Evolutionary conservation across 768 basidiomycete species (phyloP).

Genomic region (Mycena crocata): DNA sequence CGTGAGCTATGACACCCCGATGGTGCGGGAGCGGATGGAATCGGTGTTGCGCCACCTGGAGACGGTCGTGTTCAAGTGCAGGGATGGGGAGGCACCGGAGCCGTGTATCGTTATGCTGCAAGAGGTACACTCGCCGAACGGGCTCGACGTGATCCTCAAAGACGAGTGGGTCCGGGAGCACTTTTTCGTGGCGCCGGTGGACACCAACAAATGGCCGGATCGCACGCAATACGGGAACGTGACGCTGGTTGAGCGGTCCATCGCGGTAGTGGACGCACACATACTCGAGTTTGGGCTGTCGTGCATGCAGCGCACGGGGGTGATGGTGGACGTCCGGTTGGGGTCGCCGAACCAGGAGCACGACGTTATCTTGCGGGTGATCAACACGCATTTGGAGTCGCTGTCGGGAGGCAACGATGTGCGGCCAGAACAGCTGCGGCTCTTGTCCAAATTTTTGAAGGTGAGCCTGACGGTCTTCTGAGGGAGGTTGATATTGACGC

Average conservation of each 20-base stretch:
- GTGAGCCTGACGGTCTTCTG: constrained; percentile 37
- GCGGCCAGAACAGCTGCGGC: constrained; percentile 62
- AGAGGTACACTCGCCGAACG: constrained; percentile 62
- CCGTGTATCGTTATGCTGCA: constrained; percentile 78
- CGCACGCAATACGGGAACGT: constrained; percentile 70
- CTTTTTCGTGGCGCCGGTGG: constrained; percentile 70
- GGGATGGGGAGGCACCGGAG: constrained; percentile 57
- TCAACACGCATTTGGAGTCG: constrained; percentile 84
- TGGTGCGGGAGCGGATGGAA: constrained; percentile 56
- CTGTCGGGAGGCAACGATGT: constrained; percentile 55
- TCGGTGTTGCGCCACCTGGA: constrained; percentile 67
- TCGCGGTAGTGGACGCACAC: constrained; percentile 56
- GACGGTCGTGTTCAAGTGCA: constrained; percentile 61
- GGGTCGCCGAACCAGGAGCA: constrained; percentile 47
- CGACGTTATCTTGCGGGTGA: constrained; percentile 65
- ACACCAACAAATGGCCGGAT: constrained; percentile 65
- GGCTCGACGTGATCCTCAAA: constrained; percentile 61
- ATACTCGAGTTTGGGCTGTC: constrained; percentile 67
- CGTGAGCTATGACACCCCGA: constrained; percentile 59
- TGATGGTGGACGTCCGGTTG: constrained; percentile 69
- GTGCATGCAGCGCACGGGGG: constrained; percentile 62
- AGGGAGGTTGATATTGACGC: neutral
- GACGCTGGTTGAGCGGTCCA: constrained; percentile 71
- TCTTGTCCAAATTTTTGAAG: constrained; percentile 63
- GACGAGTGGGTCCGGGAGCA: constrained; percentile 72